Evolutionary conservation across 345 rosid genomes (phyloP), one percentile per base, ranked within the genome.

Genomic region (Crucihimalaya himalaica): DNA sequence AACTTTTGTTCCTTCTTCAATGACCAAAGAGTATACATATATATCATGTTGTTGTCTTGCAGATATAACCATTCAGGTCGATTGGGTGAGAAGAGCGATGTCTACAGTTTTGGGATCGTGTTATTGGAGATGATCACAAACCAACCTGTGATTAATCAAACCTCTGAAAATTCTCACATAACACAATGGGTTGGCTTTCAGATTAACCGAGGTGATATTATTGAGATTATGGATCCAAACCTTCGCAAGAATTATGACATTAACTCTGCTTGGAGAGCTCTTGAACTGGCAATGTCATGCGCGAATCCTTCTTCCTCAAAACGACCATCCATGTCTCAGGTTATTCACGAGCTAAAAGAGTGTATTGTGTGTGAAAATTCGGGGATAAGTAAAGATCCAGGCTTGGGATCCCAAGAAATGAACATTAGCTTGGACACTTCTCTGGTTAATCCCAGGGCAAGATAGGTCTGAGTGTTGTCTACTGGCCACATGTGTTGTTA

Each of bases 61-160:
- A 75, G 68, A 31, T 75, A 51, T 51, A 11, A 67, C 47, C 46
- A 3, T 31, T 19, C 73, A 59, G 20, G 45, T 21, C 28, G 48
- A 4, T 21, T 75, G 21, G 2, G 3, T 50, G 73, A 66, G 20
- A 74, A 66, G 51, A 74, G 73, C 23, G 78, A 74, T 50, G 72
- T 74, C 0, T 75, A 67, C 18, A 75, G 78, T 10, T 75, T 37
- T 3, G 78, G 78, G 8, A 42, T 75, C 0, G 68, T 75, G 46
- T 29, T 75, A 29, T 21, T 75, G 55, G 78, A 75, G 52, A 75
- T 75, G 62, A 75, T 67, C 37, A 75, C 78, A 75, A 75, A 75
- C 78, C 45, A 75, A 8, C 62, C 63, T 0, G 78, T 75, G 68
- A 59, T 75, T 40, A 25, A 72, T 10, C 53, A 40, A 62, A 0